Percentiles rank a stretch among this genome's conserved stretches.
Conservation (phyloP, 345 rosid species). For the Populus alba region DNA sequence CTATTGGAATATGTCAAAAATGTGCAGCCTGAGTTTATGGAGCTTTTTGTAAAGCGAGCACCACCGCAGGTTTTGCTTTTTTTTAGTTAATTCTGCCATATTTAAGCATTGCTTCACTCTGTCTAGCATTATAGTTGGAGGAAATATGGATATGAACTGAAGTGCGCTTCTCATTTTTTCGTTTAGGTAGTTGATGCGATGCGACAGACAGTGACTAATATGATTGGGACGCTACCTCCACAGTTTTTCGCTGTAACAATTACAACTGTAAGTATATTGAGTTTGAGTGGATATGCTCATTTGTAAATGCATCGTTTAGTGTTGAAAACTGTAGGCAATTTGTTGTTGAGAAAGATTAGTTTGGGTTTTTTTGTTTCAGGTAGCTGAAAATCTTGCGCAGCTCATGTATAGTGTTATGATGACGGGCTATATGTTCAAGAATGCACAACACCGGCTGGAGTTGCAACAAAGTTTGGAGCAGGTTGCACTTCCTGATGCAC, state of each 20-base stretch:
- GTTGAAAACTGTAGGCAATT: not conserved
- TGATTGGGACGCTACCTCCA: constrained; percentile 94
- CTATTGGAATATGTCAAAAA: constrained; percentile 87
- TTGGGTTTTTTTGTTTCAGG: constrained; percentile 47
- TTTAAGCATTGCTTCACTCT: not conserved
- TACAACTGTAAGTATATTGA: constrained; percentile 60
- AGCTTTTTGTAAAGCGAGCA: constrained; percentile 82
- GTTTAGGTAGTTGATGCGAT: constrained; percentile 91
- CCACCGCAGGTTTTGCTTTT: constrained; percentile 61
- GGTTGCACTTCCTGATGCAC: constrained; percentile 79
- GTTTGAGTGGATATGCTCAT: not conserved
- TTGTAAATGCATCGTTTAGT: not conserved
- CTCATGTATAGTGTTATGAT: constrained; percentile 91
- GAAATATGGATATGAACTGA: not conserved
- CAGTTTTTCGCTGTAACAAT: constrained; percentile 83
- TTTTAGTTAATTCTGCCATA: not conserved
- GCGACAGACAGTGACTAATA: constrained; percentile 90
- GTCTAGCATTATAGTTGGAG: not conserved
- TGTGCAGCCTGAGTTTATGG: constrained; percentile 96
- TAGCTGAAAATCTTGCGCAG: constrained; percentile 97
- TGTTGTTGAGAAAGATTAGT: constrained; percentile 1
- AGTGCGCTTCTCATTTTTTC: not conserved
- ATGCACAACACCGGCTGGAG: constrained; percentile 83
- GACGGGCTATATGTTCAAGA: constrained; percentile 98
- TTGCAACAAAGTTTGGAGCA: constrained; percentile 91